These are phyloP conservation scores for Candida saitoana DNA, from an alignment of 805 yeast genomes.

Conservation along the genomic window DNA sequence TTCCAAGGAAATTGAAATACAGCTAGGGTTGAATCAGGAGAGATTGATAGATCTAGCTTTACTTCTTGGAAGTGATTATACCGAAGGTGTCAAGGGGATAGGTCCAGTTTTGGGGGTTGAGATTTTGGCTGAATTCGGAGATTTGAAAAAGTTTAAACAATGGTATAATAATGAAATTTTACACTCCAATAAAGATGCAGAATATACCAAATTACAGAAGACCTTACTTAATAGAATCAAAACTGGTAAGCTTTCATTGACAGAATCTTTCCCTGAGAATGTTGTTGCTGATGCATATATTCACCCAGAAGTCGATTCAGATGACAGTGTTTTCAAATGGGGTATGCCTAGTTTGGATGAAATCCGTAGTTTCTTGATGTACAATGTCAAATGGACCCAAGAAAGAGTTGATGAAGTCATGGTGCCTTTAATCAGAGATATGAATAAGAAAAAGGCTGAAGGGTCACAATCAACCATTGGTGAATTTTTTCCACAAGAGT, in stretches of 20 bases:
- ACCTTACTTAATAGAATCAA: conserved; percentile 55
- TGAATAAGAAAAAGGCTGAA: conserved; percentile 58
- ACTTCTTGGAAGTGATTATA: conserved; percentile 89
- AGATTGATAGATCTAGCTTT: conserved; percentile 77
- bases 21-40: conserved; percentile 60
- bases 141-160: conserved; percentile 36
- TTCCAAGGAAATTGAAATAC: conserved; percentile 50
- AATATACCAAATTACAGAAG: conserved; percentile 49
- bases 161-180: conserved; percentile 51
- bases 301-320: conserved; percentile 80
- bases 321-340: conserved; percentile 78
- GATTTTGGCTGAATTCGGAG: conserved; percentile 76
- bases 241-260: conserved; percentile 50
- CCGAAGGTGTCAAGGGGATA: conserved; percentile 86
- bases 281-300: conserved; percentile 70
- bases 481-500: conserved; percentile 66
- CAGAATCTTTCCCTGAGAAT: conserved; percentile 64
- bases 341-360: conserved; percentile 83
- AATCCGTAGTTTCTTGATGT: conserved; percentile 64
- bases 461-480: conserved; percentile 57
- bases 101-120: conserved; percentile 95
- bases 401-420: conserved; percentile 75
- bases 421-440: conserved; percentile 77
- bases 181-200: conserved; percentile 33
- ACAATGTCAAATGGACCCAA: conserved; percentile 75